phyloP scores from a whole-genome alignment of 805 yeast species.

The Metschnikowia amazonensis region DNA sequence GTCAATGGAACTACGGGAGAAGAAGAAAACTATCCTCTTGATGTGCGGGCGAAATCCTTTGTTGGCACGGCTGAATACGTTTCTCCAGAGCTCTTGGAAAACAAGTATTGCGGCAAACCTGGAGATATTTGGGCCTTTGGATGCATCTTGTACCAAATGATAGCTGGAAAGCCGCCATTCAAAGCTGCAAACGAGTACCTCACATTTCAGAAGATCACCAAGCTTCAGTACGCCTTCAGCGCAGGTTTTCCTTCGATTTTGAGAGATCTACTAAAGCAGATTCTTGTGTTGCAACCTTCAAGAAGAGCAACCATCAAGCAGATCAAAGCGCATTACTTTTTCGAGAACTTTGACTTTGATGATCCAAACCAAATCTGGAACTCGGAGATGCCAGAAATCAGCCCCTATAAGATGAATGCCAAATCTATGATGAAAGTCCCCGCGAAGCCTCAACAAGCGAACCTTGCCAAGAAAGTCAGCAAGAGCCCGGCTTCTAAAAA shows the following conservation, averaged over 20 bases:
- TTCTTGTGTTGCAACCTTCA: conserved; percentile 70
- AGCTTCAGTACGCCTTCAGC: conserved; percentile 69
- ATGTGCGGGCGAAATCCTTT: conserved; percentile 71
- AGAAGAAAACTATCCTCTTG: conserved; percentile 53
- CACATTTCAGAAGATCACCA: conserved; percentile 78
- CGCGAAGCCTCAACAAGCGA: conserved; percentile 14
- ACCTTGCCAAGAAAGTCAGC: conserved; percentile 3
- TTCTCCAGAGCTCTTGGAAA: conserved; percentile 74
- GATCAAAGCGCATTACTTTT: conserved; percentile 70
- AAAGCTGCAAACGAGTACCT: conserved; percentile 79
- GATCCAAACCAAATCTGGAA: conserved; percentile 69
- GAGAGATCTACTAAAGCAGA: conserved; percentile 60
- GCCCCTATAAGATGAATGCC: conserved; percentile 72
- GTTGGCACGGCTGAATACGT: conserved; percentile 87
- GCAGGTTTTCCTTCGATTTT: conserved; percentile 57
- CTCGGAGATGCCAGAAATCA: conserved; percentile 57
- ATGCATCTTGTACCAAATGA: conserved; percentile 58
- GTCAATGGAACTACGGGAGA: conserved; percentile 32
- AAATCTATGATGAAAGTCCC: conserved; percentile 78
- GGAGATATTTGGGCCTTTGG: conserved; percentile 64
- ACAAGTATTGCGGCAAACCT: conserved; percentile 60
- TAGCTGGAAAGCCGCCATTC: conserved; percentile 72
- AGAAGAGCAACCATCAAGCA: conserved; percentile 54
- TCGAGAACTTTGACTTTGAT: conserved; percentile 61
- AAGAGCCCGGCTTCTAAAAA: conserved; percentile 6